These are phyloP conservation scores for Aureobasidium lini DNA, from an alignment of 2,329 filamentous ascomycete genomes.

Conservation along the genomic window DNA sequence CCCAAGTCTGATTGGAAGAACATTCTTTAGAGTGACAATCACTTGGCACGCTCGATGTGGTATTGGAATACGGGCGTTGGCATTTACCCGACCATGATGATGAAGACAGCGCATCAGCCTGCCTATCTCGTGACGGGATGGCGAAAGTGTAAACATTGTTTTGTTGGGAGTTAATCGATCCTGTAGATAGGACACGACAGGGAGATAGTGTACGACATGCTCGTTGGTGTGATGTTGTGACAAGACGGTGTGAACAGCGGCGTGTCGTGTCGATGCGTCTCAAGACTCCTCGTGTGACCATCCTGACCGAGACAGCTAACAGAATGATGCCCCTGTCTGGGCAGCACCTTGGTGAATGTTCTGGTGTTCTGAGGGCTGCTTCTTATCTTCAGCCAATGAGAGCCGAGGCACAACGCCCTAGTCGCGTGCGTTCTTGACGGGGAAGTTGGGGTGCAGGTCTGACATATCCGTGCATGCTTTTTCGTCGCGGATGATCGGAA, in stretches of 20 bases:
- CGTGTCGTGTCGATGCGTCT: not conserved
- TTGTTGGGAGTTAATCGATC: not conserved
- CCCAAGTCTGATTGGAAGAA: not conserved
- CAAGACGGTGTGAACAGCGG: not conserved
- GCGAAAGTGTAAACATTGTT: conserved; percentile 7
- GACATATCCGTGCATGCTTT: conserved; percentile 6
- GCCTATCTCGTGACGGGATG: not conserved
- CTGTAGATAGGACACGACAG: not conserved
- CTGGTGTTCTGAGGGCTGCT: not conserved
- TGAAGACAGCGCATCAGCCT: not conserved
- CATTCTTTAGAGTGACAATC: not conserved
- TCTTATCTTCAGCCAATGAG: conserved; percentile 6
- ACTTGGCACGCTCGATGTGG: not conserved
- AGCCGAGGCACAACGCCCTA: not conserved
- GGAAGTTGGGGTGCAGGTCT: not conserved
- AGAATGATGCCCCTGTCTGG: not conserved
- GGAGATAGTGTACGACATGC: not conserved
- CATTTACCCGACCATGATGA: not conserved
- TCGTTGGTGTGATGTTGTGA: not conserved
- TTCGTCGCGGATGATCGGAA: conserved; percentile 10
- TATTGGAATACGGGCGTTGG: not conserved
- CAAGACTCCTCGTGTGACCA: not conserved
- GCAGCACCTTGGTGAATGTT: not conserved
- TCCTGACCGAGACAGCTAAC: not conserved
- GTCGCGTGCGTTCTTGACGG: not conserved